Evolutionary conservation across 2,329 filamentous ascomycete genomes (phyloP).

Genomic region (Trichoderma afroharzianum): DNA sequence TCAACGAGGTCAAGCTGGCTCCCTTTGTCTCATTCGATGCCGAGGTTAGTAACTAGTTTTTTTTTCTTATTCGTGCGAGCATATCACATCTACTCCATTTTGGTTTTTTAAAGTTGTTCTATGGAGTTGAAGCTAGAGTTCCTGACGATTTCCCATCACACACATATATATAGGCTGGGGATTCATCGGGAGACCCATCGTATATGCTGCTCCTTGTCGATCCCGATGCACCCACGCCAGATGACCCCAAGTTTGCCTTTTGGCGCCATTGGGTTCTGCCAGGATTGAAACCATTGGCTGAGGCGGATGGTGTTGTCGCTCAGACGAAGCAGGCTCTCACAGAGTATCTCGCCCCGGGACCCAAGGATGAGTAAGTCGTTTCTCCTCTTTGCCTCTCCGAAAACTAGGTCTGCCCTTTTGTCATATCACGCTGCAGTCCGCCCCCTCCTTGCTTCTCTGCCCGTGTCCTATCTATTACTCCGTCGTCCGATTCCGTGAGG

Average conservation of each 20-base stretch:
- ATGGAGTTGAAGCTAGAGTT: neutral
- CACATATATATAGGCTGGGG: constrained; percentile 23
- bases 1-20: constrained; percentile 33
- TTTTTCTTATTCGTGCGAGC: neutral
- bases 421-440: neutral
- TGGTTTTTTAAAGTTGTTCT: neutral
- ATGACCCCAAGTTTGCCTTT: constrained; percentile 52
- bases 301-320: constrained; percentile 23
- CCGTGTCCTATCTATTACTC: neutral
- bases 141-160: neutral
- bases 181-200: constrained; percentile 26
- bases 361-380: constrained; percentile 43
- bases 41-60: constrained; percentile 27
- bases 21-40: constrained; percentile 37
- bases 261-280: constrained; percentile 53
- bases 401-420: neutral
- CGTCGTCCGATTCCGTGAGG: neutral
- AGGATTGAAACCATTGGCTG: constrained; percentile 34
- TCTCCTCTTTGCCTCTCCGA: neutral
- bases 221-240: constrained; percentile 53
- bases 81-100: neutral
- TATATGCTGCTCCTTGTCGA: constrained; percentile 51
- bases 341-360: constrained; percentile 42
- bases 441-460: neutral
- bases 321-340: constrained; percentile 36